A percentile compares a stretch with the other conserved stretches of the same genome.
These are phyloP conservation scores for Zizania latifolia DNA, from an alignment of 176 grass and related monocot species.

Conservation along the genomic window DNA sequence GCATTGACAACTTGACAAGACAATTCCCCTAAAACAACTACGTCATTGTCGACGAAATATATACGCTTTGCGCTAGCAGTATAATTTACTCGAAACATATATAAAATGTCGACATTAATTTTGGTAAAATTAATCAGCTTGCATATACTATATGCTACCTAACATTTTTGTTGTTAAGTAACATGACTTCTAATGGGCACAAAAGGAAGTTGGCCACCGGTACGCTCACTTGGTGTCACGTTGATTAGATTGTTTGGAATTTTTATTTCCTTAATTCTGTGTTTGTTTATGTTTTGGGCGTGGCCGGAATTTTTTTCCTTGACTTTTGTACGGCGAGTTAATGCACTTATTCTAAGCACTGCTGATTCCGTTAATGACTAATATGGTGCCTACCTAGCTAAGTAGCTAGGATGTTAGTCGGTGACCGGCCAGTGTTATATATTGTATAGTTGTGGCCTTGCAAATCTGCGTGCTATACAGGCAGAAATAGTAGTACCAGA, in stretches of 20 bases:
- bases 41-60: background rate
- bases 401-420: background rate
- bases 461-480: background rate
- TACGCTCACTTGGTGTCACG: background rate
- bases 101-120: background rate
- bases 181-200: background rate
- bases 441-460: background rate
- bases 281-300: background rate
- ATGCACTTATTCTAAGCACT: background rate
- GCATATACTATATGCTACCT: background rate
- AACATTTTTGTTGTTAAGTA: background rate
- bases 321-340: background rate
- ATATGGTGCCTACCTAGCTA: too few relatives aligned
- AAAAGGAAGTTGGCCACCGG: background rate
- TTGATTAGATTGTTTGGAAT: constrained; percentile 1
- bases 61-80: background rate
- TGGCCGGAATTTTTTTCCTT: background rate
- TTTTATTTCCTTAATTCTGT: background rate
- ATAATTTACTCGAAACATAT: background rate
- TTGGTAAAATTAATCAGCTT: constrained; percentile 12
- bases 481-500: background rate
- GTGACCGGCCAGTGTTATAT: background rate
- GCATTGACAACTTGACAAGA: background rate
- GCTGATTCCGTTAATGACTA: background rate
- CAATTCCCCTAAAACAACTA: background rate